Percentiles rank a stretch among this genome's conserved stretches.
Conservation (phyloP, 2,329 filamentous ascomycete genomes). For the Trichoderma brevicompactum region DNA sequence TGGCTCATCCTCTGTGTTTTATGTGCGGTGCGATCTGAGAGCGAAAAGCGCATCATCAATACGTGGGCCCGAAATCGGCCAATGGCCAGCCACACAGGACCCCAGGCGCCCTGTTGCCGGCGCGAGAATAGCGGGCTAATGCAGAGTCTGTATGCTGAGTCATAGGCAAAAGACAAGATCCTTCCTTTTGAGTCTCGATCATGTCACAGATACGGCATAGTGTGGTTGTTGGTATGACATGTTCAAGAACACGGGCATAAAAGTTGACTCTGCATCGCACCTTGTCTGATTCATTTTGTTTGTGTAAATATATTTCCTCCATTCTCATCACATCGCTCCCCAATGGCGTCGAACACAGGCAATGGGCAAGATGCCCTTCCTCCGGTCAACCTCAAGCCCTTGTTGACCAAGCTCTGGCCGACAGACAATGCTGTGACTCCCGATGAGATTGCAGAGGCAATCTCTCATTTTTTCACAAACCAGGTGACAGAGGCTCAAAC, state of each 20-base stretch:
- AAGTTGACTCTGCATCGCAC: neutral
- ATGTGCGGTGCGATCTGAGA: neutral
- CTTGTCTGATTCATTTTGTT: neutral
- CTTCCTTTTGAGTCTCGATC: neutral
- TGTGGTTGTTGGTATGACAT: conserved; percentile 10
- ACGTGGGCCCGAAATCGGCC: conserved; percentile 29
- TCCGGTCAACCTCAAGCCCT: conserved; percentile 66
- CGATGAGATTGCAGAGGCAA: conserved; percentile 84
- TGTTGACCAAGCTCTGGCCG: conserved; percentile 75
- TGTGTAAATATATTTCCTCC: neutral
- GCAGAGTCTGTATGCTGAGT: conserved; percentile 8
- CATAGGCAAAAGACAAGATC: conserved; percentile 16
- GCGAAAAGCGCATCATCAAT: neutral
- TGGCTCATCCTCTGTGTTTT: too few species aligned
- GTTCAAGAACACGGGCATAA: neutral
- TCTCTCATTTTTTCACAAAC: conserved; percentile 90
- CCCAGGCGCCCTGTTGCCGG: neutral
- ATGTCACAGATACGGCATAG: conserved; percentile 12
- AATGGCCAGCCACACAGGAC: conserved; percentile 10
- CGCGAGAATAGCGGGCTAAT: neutral
- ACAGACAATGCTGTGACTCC: conserved; percentile 63
- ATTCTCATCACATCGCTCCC: neutral
- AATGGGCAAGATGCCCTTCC: conserved; percentile 38
- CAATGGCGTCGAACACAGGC: conserved; percentile 38
- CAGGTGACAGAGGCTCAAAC: conserved; percentile 86